Base-by-base conservation (phyloP, 2,329 filamentous ascomycete species). In the Neofusicoccum umdonicola region DNA sequence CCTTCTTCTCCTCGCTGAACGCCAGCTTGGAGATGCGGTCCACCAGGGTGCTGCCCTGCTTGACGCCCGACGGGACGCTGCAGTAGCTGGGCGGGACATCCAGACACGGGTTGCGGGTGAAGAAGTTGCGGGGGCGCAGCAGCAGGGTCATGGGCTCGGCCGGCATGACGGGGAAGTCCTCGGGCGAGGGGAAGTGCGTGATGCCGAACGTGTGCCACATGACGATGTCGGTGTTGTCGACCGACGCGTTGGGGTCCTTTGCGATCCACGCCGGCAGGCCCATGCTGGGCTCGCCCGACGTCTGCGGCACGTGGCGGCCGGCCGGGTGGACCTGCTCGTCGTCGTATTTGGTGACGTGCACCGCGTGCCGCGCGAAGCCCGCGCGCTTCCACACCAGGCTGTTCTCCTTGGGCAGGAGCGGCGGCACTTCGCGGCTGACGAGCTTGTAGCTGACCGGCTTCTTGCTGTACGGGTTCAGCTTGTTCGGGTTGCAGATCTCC, bases 161-260 rank as follows among this genome's bases (percentile, higher is more conserved):
- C 0, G 92, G 92, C 93, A 97, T 97, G 70, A 97, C 84, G 35
- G 93, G 93, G 81, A 92, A 97, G 77, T 97, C 93, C 74, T 97
- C 93, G 0, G 93, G 92, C 0, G 90, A 82, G 0, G 93, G 93
- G 81, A 97, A 94, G 75, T 97, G 93, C 0, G 90, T 94, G 41
- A 97, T 83, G 41, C 93, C 93, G 72, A 97, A 97, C 0, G 92
- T 96, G 79, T 97, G 93, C 93, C 93, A 97, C 15, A 97, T 85
- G 1, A 97, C 93, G 35, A 97, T 80, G 74, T 97, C 91, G 0
- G 88, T 91, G 81, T 97, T 90, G 63, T 90, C 90, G 69, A 96
- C 88, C 31, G 81, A 85, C 65, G 85, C 87, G 51, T 80, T 80
- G 12, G 90, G 88, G 66, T 92, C 86, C 27, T 87, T 87, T 17